These are phyloP conservation scores for Globisporangium abappressorium DNA, from an alignment of 352 stramenopile species.

Conservation along the genomic window DNA sequence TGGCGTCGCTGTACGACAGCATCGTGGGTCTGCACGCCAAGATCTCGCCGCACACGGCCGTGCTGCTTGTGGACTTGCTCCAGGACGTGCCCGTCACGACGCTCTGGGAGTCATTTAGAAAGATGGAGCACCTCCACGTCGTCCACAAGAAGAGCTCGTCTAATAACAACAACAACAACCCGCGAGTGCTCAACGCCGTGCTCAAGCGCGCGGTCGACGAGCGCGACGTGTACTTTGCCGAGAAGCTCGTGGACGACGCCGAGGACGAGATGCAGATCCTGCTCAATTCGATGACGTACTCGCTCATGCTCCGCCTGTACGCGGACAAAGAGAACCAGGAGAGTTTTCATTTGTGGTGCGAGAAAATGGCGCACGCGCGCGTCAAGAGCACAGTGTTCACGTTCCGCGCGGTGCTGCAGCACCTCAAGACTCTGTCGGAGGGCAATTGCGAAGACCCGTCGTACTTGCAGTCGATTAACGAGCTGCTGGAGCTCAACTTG, in stretches of 20 bases:
- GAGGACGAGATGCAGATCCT: constrained; percentile 32
- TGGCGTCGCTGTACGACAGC: constrained; percentile 38
- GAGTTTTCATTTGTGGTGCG: constrained; percentile 47
- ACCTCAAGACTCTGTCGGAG: constrained; percentile 32
- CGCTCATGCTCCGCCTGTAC: constrained; percentile 66
- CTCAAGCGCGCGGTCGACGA: constrained; percentile 57
- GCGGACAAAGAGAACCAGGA: constrained; percentile 40
- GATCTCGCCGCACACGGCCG: constrained; percentile 48
- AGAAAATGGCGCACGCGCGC: constrained; percentile 35
- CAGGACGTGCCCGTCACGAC: constrained; percentile 36
- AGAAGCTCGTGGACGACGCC: constrained; percentile 48
- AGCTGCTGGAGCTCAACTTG: constrained; percentile 25
- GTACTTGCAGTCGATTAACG: constrained; percentile 28
- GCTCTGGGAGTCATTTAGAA: constrained; percentile 55
- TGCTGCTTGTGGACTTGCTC: constrained; percentile 44
- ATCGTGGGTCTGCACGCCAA: constrained; percentile 35
- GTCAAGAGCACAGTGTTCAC: constrained; percentile 53
- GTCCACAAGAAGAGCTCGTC: constrained; percentile 25
- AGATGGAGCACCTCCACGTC: constrained; percentile 45
- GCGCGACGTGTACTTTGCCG: constrained; percentile 43
- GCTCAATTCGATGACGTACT: constrained; percentile 74
- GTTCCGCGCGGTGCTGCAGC: constrained; percentile 46
- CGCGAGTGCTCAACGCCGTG: constrained; percentile 54
- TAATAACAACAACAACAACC: constrained; percentile 23
- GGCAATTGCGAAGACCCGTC: constrained; percentile 14